These are phyloP conservation scores for Tilletia horrida DNA, from an alignment of 1,284 basidiomycete genomes.

Conservation along the genomic window DNA sequence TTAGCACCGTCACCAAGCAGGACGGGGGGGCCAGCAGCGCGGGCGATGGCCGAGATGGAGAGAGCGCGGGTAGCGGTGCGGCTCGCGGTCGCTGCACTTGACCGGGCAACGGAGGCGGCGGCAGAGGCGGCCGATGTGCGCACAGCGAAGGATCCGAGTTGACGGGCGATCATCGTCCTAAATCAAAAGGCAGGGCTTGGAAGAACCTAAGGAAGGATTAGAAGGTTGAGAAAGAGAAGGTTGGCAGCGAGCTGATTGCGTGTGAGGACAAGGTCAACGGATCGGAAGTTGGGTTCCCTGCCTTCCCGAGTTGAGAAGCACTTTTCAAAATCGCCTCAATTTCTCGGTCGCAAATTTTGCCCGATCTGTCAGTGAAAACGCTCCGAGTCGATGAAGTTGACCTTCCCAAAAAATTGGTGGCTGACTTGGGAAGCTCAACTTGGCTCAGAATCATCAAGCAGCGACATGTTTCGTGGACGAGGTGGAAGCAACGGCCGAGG, in stretches of 20 bases:
- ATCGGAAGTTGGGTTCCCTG: too few species aligned
- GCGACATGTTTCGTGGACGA: too few species aligned
- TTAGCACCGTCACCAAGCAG: slow-evolving; percentile 73
- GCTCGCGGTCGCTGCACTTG: slow-evolving; percentile 22
- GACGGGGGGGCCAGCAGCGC: slow-evolving; percentile 60
- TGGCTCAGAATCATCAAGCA: neutral
- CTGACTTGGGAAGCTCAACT: neutral
- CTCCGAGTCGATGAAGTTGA: neutral
- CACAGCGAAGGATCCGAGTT: slow-evolving; percentile 3
- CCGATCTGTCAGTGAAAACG: neutral
- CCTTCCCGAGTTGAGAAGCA: neutral
- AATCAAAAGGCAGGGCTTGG: neutral
- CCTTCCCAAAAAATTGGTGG: slow-evolving; percentile 5
- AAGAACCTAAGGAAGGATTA: neutral
- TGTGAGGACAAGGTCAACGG: too few species aligned
- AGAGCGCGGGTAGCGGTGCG: slow-evolving; percentile 34
- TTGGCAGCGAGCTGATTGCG: neutral
- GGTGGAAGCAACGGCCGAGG: too few species aligned
- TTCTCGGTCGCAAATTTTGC: neutral
- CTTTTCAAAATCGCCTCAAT: neutral
- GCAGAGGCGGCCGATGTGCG: slow-evolving; percentile 24
- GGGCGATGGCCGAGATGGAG: slow-evolving; percentile 37
- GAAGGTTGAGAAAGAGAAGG: neutral
- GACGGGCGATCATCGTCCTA: slow-evolving; percentile 15
- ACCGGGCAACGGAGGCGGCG: slow-evolving; percentile 25